Conservation (phyloP, 768 basidiomycete species). For the Leccinum subtestaceum region DNA sequence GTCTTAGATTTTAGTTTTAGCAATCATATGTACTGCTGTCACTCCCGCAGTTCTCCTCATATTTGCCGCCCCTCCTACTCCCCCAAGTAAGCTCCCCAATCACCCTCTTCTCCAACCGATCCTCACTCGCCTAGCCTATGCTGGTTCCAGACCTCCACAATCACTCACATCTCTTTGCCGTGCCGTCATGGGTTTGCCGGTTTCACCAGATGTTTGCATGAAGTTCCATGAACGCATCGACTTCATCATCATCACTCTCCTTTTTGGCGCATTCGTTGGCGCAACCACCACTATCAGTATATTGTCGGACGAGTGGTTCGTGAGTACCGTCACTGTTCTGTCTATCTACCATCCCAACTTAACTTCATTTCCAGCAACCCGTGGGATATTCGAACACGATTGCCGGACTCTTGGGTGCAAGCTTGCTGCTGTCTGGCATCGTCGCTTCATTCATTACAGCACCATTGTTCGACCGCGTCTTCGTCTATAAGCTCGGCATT, state of each 20-base stretch:
- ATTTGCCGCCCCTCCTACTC: slow-evolving; percentile 60
- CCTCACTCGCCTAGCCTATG: slow-evolving; percentile 47
- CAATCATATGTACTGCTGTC: slow-evolving; percentile 63
- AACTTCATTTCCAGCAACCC: slow-evolving; percentile 48
- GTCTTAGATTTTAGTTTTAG: slow-evolving; percentile 63
- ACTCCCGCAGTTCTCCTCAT: slow-evolving; percentile 61
- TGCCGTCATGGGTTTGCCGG: slow-evolving; percentile 48
- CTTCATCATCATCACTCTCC: slow-evolving; percentile 53
- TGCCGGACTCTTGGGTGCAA: slow-evolving; percentile 71
- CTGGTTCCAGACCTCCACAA: slow-evolving; percentile 59
- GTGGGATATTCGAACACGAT: slow-evolving; percentile 64
- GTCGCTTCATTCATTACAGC: slow-evolving; percentile 64
- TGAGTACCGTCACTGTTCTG: slow-evolving; percentile 31
- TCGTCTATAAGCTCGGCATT: slow-evolving; percentile 67
- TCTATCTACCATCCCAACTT: neutral
- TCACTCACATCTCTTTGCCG: slow-evolving; percentile 52
- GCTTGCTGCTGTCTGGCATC: slow-evolving; percentile 67
- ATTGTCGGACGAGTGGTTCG: slow-evolving; percentile 66
- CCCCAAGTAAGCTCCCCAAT: slow-evolving; percentile 57
- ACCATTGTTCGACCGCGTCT: slow-evolving; percentile 79
- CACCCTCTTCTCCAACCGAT: neutral
- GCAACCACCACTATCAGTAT: slow-evolving; percentile 65
- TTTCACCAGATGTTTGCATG: slow-evolving; percentile 52
- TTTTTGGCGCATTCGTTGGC: slow-evolving; percentile 66
- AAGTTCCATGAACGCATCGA: slow-evolving; percentile 64